Percentiles rank a stretch among this genome's conserved stretches.
Evolutionary conservation across 148 eudicot species (phyloP).

Genomic region (Camellia granthamiana): DNA sequence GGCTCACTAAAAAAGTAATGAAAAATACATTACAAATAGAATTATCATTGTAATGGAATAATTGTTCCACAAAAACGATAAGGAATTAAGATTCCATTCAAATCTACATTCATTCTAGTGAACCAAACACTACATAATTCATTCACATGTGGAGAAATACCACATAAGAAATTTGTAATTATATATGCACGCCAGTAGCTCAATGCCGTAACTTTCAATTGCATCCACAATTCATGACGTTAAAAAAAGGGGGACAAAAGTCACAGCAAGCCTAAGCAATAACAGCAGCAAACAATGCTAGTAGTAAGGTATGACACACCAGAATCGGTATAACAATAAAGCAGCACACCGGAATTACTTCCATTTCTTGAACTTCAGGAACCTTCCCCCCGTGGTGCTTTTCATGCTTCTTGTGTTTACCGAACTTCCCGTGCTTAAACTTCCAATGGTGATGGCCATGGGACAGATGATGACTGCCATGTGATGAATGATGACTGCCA

Average conservation of each 20-base stretch:
- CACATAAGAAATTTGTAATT: not conserved
- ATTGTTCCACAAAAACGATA: no score
- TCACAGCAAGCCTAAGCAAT: not conserved
- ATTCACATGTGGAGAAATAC: not conserved
- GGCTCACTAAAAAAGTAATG: no score
- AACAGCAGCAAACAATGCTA: not conserved
- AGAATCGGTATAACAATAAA: not conserved
- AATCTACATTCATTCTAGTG: no score
- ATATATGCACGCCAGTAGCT: not conserved
- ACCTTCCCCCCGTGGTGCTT: constrained; percentile 12
- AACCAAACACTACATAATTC: no score
- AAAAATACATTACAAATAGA: no score
- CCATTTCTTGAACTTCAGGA: constrained; percentile 22
- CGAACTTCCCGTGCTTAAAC: constrained; percentile 31
- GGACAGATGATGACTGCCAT: not conserved
- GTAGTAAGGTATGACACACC: not conserved
- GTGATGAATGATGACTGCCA: constrained; percentile 19
- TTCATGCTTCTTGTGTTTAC: not conserved
- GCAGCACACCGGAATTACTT: not conserved
- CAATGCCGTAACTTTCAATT: not conserved
- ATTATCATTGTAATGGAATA: no score
- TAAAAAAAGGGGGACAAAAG: not conserved
- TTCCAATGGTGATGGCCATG: constrained; percentile 14
- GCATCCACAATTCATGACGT: not conserved
- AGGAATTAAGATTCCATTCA: no score